Evolutionary conservation across 768 basidiomycete species (phyloP), one percentile per base, ranked within the genome.

Genomic region (Boletus barrowsii): DNA sequence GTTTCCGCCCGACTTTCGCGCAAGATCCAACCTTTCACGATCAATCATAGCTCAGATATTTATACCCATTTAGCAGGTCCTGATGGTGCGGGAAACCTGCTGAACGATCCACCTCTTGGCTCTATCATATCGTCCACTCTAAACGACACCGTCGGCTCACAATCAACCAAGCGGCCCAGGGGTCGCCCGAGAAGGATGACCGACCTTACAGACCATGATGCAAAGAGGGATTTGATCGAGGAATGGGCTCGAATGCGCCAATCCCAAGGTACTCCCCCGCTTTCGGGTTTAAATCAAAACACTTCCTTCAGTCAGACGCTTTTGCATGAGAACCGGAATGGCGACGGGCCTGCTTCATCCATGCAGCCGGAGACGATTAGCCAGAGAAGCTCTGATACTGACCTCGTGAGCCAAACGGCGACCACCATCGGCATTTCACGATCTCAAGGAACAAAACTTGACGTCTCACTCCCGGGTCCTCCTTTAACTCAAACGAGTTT

Each of bases 211-310:
- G 60, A 72, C 36, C 63, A 63, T 42, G 54, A 47, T 14, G 42
- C 50, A 14, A 71, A 60, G 49, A 60, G n/a, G n/a, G 46, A 57
- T 37, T 22, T 70, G 24, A 69, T 69, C 47, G 61, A 68, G 32
- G 59, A 70, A 45, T 72, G 68, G 68, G 68, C 63, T 29, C 61
- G 51, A n/a, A 49, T 68, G 51, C 70, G 68, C 40, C 63, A 55
- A 59, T 70, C 55, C 4, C 68, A 66, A 47, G 68, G 68, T 39
- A 8, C 54, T 17, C 55, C 64, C 39, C 48, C 59, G n/a, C 50
- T 58, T 43, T 51, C 56, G 14, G 59, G 53, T 7, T 52, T 44
- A 46, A 40, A 50, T 48, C 49, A 29, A 35, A 56, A 55, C 7
- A 18, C 46, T 22, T 33, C 54, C 22, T 42, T 37, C 3, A 32